Conservation (phyloP, 495 filamentous ascomycete species). For the Glarea lozoyensis region DNA sequence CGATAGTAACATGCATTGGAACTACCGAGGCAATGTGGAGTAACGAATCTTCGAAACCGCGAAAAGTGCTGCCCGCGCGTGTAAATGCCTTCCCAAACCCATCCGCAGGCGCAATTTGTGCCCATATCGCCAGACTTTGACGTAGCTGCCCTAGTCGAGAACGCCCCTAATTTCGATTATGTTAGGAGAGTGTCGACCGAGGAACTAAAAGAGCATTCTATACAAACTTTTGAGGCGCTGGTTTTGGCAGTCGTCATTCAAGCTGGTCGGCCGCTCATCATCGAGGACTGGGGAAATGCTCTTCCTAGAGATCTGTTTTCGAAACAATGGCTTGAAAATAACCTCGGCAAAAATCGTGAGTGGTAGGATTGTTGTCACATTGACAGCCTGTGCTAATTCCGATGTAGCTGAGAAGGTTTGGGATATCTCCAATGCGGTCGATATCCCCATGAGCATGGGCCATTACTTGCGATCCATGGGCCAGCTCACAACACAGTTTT, state of each 20-base stretch:
- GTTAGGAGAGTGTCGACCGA: conserved; percentile 66
- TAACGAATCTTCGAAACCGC: background rate
- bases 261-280: conserved; percentile 77
- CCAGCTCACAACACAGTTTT: conserved; percentile 68
- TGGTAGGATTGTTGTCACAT: background rate
- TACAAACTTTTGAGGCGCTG: conserved; percentile 71
- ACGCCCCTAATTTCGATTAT: conserved; percentile 74
- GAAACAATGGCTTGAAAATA: conserved; percentile 63
- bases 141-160: conserved; percentile 59
- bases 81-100: conserved; percentile 62
- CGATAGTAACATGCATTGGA: too few relatives aligned
- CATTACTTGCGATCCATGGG: conserved; percentile 85
- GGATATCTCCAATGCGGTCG: conserved; percentile 57
- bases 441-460: conserved; percentile 70
- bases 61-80: too few relatives aligned
- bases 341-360: conserved; percentile 67
- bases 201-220: conserved; percentile 59
- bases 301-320: conserved; percentile 64
- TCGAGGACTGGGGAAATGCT: conserved; percentile 73
- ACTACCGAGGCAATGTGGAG: too few relatives aligned
- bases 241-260: conserved; percentile 70
- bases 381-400: background rate
- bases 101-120: conserved; percentile 66
- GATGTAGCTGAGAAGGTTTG: conserved; percentile 53
- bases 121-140: conserved; percentile 81